Conservation (phyloP, 2,329 filamentous ascomycete species). For the Zasmidium cellare region DNA sequence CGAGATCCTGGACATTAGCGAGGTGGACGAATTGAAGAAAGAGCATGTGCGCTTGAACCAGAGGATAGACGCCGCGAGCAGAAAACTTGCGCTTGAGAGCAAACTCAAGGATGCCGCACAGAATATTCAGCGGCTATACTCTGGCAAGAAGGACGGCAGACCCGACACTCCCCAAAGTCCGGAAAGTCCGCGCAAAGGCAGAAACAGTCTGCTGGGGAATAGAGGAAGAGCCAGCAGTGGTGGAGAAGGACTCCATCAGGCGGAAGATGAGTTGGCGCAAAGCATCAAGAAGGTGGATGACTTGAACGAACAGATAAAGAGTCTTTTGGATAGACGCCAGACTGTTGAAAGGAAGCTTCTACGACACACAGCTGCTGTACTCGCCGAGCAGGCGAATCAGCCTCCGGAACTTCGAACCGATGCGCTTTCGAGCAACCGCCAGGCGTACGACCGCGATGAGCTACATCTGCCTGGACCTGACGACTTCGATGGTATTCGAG, state of each 20-base stretch:
- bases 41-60: constrained; percentile 71
- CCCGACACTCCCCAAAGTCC: constrained; percentile 44
- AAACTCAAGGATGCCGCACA: constrained; percentile 93
- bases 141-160: constrained; percentile 52
- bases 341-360: constrained; percentile 74
- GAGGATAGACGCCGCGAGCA: constrained; percentile 77
- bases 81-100: constrained; percentile 83
- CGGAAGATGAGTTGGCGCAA: constrained; percentile 71
- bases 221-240: constrained; percentile 39
- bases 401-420: constrained; percentile 12
- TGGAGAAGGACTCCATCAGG: constrained; percentile 50
- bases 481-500: constrained; percentile 55
- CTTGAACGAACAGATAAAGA: constrained; percentile 75
- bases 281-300: constrained; percentile 84
- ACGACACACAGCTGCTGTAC: constrained; percentile 86
- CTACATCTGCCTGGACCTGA: constrained; percentile 33
- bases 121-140: constrained; percentile 80
- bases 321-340: constrained; percentile 74
- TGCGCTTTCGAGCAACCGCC: constrained; percentile 16
- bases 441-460: constrained; percentile 24
- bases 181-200: constrained; percentile 51
- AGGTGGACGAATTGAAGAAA: constrained; percentile 89
- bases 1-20: constrained; percentile 84
- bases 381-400: constrained; percentile 68
- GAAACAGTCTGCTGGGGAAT: constrained; percentile 46